A percentile compares a stretch with the other conserved stretches of the same genome.
Evolutionary conservation across 2,329 filamentous ascomycete genomes (phyloP).

Genomic region (Zopfia rhizophila): DNA sequence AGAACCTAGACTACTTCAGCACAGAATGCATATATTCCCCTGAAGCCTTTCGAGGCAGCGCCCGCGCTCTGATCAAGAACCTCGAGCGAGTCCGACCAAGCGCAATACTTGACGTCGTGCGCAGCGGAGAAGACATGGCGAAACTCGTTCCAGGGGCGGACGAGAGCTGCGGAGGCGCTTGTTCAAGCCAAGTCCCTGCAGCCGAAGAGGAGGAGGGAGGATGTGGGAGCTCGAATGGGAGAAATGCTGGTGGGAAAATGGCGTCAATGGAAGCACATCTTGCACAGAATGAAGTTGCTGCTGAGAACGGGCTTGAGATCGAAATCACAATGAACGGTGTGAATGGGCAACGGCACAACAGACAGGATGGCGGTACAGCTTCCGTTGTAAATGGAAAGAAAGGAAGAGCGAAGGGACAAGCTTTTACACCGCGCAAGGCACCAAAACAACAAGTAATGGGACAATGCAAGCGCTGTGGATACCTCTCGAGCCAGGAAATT

Average conservation of each 20-base stretch:
- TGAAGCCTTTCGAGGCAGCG: slow-evolving; percentile 94
- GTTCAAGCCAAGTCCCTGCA: slow-evolving; percentile 44
- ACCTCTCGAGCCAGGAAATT: slow-evolving; percentile 91
- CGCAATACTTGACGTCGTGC: slow-evolving; percentile 92
- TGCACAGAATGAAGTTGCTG: slow-evolving; percentile 70
- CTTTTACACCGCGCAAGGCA: slow-evolving; percentile 41
- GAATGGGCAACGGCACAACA: slow-evolving; percentile 54
- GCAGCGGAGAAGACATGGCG: slow-evolving; percentile 96
- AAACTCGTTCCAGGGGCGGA: slow-evolving; percentile 73
- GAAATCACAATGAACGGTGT: slow-evolving; percentile 65
- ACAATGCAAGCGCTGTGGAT: slow-evolving; percentile 87
- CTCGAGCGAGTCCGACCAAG: slow-evolving; percentile 92
- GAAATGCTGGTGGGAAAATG: slow-evolving; percentile 79
- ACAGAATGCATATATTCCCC: slow-evolving; percentile 99
- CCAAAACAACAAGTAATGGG: slow-evolving; percentile 77
- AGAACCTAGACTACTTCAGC: slow-evolving; percentile 96
- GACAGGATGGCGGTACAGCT: slow-evolving; percentile 27
- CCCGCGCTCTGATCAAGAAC: slow-evolving; percentile 92
- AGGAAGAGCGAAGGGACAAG: slow-evolving; percentile 33
- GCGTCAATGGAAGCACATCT: slow-evolving; percentile 81
- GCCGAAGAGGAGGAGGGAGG: slow-evolving; percentile 73
- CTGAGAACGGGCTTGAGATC: slow-evolving; percentile 68
- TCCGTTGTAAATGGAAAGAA: slow-evolving; percentile 24
- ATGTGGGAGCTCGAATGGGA: slow-evolving; percentile 77
- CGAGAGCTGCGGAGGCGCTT: slow-evolving; percentile 45